Evolutionary conservation across 2,329 filamentous ascomycete genomes (phyloP).

Genomic region (Phaeoacremonium minimum): DNA sequence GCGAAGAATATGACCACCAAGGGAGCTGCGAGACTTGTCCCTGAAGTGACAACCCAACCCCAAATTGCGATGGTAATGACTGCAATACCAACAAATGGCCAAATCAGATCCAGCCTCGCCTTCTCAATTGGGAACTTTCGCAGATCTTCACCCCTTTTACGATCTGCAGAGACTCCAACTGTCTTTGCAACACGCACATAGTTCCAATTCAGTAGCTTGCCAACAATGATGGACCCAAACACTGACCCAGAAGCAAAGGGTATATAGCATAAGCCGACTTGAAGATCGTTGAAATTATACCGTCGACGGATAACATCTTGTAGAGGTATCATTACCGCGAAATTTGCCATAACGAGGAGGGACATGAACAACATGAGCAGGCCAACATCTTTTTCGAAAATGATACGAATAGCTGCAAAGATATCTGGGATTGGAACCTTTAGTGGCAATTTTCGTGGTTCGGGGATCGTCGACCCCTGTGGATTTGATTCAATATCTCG

Average conservation of each 20-base stretch:
- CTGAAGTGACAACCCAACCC: constrained; percentile 35
- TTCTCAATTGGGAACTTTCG: constrained; percentile 28
- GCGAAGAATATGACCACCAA: constrained; percentile 33
- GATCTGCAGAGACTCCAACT: constrained; percentile 41
- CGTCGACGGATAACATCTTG: constrained; percentile 23
- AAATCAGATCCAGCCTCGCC: constrained; percentile 24
- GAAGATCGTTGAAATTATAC: constrained; percentile 27
- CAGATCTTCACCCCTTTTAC: constrained; percentile 33
- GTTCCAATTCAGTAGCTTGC: constrained; percentile 56
- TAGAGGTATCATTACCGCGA: constrained; percentile 23
- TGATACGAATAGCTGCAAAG: constrained; percentile 22
- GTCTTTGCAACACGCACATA: constrained; percentile 48
- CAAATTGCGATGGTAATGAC: constrained; percentile 34
- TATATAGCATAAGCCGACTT: constrained; percentile 37
- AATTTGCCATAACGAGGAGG: constrained; percentile 27
- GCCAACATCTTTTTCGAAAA: constrained; percentile 28
- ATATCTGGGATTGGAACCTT: constrained; percentile 22
- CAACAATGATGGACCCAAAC: constrained; percentile 30
- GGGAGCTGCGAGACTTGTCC: constrained; percentile 31
- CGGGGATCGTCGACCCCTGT: no score
- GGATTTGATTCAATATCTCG: no score
- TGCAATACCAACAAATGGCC: constrained; percentile 35
- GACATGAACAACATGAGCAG: constrained; percentile 26
- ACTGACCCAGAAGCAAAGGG: constrained; percentile 31
- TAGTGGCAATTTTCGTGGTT: constrained; percentile 1